Evolutionary conservation across 352 stramenopile genomes (phyloP).

Genomic region (Phytopythium ostracodes): DNA sequence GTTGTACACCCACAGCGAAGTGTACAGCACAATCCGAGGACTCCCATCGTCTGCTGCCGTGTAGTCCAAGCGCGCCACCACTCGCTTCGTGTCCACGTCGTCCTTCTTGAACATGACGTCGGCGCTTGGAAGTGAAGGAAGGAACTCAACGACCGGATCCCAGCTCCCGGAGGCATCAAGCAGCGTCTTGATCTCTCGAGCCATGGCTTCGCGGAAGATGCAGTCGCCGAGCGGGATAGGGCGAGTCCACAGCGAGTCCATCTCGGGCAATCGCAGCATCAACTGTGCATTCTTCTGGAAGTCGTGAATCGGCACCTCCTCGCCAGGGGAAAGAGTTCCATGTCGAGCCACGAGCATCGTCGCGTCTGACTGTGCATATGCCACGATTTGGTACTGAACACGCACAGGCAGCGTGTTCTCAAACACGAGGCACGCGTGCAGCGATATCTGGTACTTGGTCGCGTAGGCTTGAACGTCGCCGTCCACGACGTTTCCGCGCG

Average conservation of each 20-base stretch:
- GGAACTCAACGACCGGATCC: constrained; percentile 73
- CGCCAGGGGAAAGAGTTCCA: constrained; percentile 73
- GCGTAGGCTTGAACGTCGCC: constrained; percentile 71
- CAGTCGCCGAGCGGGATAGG: constrained; percentile 71
- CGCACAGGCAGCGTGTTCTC: constrained; percentile 86
- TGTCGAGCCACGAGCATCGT: constrained; percentile 35
- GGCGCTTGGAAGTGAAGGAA: constrained; percentile 43
- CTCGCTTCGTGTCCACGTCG: constrained; percentile 54
- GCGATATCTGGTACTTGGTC: constrained; percentile 84
- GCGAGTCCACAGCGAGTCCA: constrained; percentile 83
- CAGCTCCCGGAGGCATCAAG: constrained; percentile 44
- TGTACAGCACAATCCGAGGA: constrained; percentile 77
- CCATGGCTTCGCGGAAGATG: constrained; percentile 79
- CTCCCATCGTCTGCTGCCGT: constrained; percentile 78
- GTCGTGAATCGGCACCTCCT: constrained; percentile 81
- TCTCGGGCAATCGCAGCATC: constrained; percentile 71
- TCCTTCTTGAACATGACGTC: constrained; percentile 67
- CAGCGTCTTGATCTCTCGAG: constrained; percentile 56
- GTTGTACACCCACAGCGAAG: constrained; percentile 89
- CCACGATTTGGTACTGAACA: constrained; percentile 78
- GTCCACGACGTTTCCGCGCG: constrained; percentile 44
- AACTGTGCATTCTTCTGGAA: constrained; percentile 77
- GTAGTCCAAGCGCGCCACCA: constrained; percentile 80
- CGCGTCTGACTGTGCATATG: constrained; percentile 11
- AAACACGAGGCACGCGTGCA: constrained; percentile 83